These are phyloP conservation scores for Amanita phalloides DNA, from an alignment of 768 basidiomycete species.

Conservation along the genomic window DNA sequence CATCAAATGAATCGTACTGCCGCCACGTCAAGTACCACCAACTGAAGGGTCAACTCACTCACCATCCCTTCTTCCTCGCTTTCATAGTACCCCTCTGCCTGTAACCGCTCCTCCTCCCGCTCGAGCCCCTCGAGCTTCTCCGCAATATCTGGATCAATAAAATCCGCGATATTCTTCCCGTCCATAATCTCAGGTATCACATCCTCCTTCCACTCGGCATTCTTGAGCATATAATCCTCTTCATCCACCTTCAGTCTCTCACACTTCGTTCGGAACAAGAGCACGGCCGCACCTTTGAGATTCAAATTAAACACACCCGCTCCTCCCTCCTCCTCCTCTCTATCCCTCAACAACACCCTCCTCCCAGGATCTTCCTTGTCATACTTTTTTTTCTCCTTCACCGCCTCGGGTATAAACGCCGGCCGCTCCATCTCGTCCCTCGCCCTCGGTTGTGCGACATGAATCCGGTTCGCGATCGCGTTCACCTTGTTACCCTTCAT, in stretches of 20 bases:
- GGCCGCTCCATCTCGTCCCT: slow-evolving; percentile 84
- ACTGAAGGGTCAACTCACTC: neutral
- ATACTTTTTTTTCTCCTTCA: slow-evolving; percentile 70
- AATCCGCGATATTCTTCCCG: slow-evolving; percentile 98
- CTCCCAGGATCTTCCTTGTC: slow-evolving; percentile 83
- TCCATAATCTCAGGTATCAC: slow-evolving; percentile 98
- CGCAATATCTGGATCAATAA: slow-evolving; percentile 94
- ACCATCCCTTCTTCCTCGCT: slow-evolving; percentile 78
- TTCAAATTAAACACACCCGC: slow-evolving; percentile 90
- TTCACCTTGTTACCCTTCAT: slow-evolving; percentile 92
- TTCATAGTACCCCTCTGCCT: slow-evolving; percentile 93
- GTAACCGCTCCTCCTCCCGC: slow-evolving; percentile 89
- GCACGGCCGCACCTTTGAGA: slow-evolving; percentile 58
- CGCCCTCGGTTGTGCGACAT: slow-evolving; percentile 86
- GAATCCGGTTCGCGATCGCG: slow-evolving; percentile 87
- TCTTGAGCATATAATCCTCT: slow-evolving; percentile 87
- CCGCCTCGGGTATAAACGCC: slow-evolving; percentile 82
- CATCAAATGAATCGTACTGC: slow-evolving; percentile 65
- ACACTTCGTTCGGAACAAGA: neutral
- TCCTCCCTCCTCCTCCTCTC: slow-evolving; percentile 80
- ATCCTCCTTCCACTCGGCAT: slow-evolving; percentile 94
- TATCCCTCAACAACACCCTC: slow-evolving; percentile 62
- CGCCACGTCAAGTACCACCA: neutral
- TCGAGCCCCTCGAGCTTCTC: slow-evolving; percentile 97
- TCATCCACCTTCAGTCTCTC: slow-evolving; percentile 6